Conservation (phyloP, 495 filamentous ascomycete genomes). For the Echria macrotheca region DNA sequence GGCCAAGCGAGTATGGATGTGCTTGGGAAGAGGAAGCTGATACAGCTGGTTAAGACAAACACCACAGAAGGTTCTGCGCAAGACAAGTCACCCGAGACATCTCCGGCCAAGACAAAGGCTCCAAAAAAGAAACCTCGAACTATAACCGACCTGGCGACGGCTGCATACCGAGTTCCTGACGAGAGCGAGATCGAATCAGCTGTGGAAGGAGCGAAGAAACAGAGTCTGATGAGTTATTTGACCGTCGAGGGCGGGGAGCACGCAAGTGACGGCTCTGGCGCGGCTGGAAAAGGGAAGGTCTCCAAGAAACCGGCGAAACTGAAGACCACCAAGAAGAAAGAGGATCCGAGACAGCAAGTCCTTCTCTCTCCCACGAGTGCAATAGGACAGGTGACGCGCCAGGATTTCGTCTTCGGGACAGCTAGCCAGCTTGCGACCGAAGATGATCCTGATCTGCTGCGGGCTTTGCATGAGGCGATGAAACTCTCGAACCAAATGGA, state of each 20-base stretch:
- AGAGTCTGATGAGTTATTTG: constrained; percentile 31
- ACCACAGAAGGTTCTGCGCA: no score
- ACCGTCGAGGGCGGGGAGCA: constrained; percentile 9
- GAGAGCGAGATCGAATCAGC: not conserved
- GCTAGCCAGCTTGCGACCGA: constrained; percentile 82
- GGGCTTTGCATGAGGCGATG: constrained; percentile 66
- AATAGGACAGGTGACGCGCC: constrained; percentile 57
- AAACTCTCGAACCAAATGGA: constrained; percentile 49
- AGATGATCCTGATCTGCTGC: constrained; percentile 62
- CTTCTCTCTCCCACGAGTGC: constrained; percentile 73
- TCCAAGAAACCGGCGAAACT: constrained; percentile 27
- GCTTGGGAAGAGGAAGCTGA: constrained; percentile 46
- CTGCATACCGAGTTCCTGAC: constrained; percentile 54
- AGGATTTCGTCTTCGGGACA: constrained; percentile 86
- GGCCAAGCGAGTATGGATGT: constrained; percentile 17
- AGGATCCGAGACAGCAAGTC: constrained; percentile 39
- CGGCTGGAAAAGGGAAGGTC: constrained; percentile 14
- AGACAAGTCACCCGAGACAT: constrained; percentile 14
- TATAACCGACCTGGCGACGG: constrained; percentile 78
- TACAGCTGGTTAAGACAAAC: constrained; percentile 36
- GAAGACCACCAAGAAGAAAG: constrained; percentile 37
- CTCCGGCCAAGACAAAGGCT: constrained; percentile 47
- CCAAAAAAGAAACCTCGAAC: constrained; percentile 73
- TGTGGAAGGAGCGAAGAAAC: no score
- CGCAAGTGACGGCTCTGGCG: no score